Evolutionary conservation across 495 filamentous ascomycete genomes (phyloP), one percentile per base, ranked within the genome.

Genomic region (Schizothecium vesticola): DNA sequence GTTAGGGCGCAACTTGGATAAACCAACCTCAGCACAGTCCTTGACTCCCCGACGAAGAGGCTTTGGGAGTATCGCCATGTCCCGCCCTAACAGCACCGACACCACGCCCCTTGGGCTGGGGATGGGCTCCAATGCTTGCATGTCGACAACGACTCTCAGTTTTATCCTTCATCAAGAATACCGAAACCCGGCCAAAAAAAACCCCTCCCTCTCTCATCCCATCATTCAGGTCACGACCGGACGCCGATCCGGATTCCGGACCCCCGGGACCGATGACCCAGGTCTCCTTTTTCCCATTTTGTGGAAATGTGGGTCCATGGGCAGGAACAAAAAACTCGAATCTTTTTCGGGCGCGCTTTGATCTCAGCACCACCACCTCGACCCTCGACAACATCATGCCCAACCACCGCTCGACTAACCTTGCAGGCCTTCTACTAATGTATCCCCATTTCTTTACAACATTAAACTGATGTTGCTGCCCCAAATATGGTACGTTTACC

Each of bases 401-500:
- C 36, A 51, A 51, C 36, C 16, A 6, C 23, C 13, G 13, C 25
- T 26, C 22, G 25, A 59, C 57, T 24, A 13, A 59, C 23, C 21
- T 13, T 1, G 8, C 57, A 59, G 21, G 1, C 21, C 7, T 59
- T 11, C 21, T 33, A 13, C 22, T n/a, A n/a, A 64, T 56, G 55
- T n/a, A n/a, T 60, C 57, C 36, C 19, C 36, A 1, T 11, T 43
- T 63, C 31, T 31, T 24, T 12, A 28, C 19, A 29, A 25, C 12
- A 43, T 9, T n/a, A n/a, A n/a, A 19, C 11, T 13, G 22, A 56
- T 56, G 6, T 28, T 13, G 58, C 26, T 59, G 58, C 13, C 58
- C 12, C 13, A 7, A 33, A 63, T 19, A 43, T 63, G n/a, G 63
- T 70, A 55, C 31, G 63, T 65, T 65, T 36, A 43, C 29, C n/a